Evolutionary conservation across 805 yeast genomes (phyloP).

Genomic region (Isabelozyma rhagii): DNA sequence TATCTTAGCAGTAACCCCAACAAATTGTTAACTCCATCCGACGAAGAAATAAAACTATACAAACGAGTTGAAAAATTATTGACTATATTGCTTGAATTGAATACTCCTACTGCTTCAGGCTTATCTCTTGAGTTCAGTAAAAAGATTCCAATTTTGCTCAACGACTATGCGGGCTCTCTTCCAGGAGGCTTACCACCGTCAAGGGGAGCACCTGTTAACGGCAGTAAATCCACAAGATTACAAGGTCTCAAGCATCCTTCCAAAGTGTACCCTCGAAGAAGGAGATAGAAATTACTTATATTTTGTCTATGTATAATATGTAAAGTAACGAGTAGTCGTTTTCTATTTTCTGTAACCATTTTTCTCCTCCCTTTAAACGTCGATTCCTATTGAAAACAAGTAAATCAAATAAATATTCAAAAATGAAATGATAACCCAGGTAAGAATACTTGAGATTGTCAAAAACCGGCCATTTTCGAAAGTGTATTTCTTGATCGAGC

Average conservation of each 20-base stretch:
- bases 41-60: slow-evolving; percentile 24
- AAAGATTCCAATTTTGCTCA: slow-evolving; percentile 64
- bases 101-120: slow-evolving; percentile 20
- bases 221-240: slow-evolving; percentile 23
- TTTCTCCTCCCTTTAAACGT: slow-evolving; percentile 18
- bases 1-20: slow-evolving; percentile 25
- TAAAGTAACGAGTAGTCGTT: background rate
- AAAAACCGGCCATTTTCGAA: slow-evolving; percentile 39
- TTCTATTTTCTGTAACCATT: background rate
- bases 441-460: slow-evolving; percentile 27
- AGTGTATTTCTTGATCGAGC: slow-evolving; percentile 18
- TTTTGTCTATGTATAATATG: background rate
- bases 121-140: slow-evolving; percentile 31
- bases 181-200: slow-evolving; percentile 54
- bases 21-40: slow-evolving; percentile 22
- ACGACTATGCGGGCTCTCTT: slow-evolving; percentile 73
- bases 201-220: slow-evolving; percentile 10
- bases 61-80: slow-evolving; percentile 26
- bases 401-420: slow-evolving; percentile 39
- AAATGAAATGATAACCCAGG: slow-evolving; percentile 39
- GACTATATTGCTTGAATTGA: slow-evolving; percentile 28
- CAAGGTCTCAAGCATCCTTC: slow-evolving; percentile 14
- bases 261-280: background rate
- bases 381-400: slow-evolving; percentile 40
- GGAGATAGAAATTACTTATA: background rate